phyloP scores from a whole-genome alignment of 768 basidiomycete species.

The Tulasnella sp. region DNA sequence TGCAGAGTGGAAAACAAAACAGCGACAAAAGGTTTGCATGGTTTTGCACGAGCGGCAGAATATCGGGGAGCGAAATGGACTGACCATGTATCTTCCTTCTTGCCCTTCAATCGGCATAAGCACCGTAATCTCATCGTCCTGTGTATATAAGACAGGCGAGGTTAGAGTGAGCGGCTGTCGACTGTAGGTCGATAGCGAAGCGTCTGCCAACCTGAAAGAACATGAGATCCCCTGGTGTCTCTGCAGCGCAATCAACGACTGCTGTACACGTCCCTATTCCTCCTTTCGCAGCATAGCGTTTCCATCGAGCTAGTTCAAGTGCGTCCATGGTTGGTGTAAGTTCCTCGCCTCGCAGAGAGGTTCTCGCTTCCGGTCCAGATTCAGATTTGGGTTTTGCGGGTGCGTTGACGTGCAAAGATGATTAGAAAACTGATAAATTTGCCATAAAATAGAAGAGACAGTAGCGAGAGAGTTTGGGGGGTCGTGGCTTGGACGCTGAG shows the following conservation, averaged over 20 bases:
- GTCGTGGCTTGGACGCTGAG: neutral
- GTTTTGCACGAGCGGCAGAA: neutral
- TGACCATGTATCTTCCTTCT: conserved; percentile 54
- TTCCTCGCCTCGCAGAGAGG: neutral
- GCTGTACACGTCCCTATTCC: conserved; percentile 79
- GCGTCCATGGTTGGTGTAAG: conserved; percentile 48
- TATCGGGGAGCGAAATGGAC: conserved; percentile 26
- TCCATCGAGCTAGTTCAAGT: conserved; percentile 68
- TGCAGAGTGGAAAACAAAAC: conserved; percentile 27
- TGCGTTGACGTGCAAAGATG: neutral
- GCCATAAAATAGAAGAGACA: neutral
- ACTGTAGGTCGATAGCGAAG: neutral
- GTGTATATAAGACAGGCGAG: neutral
- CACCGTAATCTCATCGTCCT: conserved; percentile 77
- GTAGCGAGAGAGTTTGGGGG: neutral
- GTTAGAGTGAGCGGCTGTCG: neutral
- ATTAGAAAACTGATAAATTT: neutral
- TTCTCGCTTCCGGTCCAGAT: neutral
- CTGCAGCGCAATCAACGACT: conserved; percentile 63
- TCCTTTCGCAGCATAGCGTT: conserved; percentile 74
- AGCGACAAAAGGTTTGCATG: neutral
- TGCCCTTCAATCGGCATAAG: conserved; percentile 56
- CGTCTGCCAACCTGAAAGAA: conserved; percentile 60
- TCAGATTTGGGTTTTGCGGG: neutral
- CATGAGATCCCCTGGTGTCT: conserved; percentile 72